Evolutionary conservation across 768 basidiomycete genomes (phyloP), one percentile per base, ranked within the genome.

Genomic region (Russula compacta): DNA sequence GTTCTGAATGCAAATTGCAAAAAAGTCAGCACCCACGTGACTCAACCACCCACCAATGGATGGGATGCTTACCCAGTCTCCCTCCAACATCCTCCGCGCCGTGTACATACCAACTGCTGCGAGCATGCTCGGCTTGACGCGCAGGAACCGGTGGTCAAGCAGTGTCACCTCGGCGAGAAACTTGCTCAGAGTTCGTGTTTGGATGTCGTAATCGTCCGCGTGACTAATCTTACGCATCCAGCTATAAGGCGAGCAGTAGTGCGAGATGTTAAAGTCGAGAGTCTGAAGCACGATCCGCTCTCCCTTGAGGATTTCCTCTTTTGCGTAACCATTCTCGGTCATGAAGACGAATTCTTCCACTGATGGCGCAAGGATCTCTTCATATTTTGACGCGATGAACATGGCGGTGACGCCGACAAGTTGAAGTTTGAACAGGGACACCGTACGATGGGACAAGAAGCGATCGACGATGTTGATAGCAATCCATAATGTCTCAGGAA

Each of bases 201-300:
- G 95, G 70, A 98, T 86, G 71, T 98, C 93, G 73, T 98, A 99
- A 73, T 95, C 91, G 76, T 99, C 97, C 39, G 97, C 95, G 73
- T 94, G 97, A 81, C 92, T 95, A 72, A 99, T 98, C 69, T 87
- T 88, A 61, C 97, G 84, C 81, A 98, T 94, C 95, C 97, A 98
- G 72, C 90, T 93, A 78, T 98, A 98, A 4, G 97, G 97, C 54
- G 95, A 97, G 77, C 97, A 98, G 75, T 99, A 99, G 63, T 94
- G 87, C 61, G 95, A 98, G 74, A 99, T 72, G 73, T 87, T 85
- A 77, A 98, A 98, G 64, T 97, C 93, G 56, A 99, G 83, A 35
- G 92, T 91, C 77, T 94, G 92, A 60, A 98, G 78, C 72, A 98
- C 86, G 71, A 98, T 98, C 40, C 92, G 85, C 75, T 99, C 97